Evolutionary conservation across 495 filamentous ascomycete species (phyloP), one percentile per base, ranked within the genome.

Genomic region (Neurospora sp.): DNA sequence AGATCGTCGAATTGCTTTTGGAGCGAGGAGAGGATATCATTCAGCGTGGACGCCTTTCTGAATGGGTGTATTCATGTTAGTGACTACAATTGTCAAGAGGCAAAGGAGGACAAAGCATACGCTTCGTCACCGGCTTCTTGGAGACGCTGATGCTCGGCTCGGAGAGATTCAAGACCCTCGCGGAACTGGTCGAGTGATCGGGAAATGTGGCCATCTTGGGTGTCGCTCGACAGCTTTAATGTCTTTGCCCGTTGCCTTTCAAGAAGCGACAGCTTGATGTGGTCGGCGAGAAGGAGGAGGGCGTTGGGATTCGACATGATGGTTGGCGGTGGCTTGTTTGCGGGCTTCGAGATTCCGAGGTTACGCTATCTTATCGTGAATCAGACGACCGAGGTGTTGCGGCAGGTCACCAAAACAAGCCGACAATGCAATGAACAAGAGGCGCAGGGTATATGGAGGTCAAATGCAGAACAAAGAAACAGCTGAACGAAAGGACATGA

Each of bases 241-340:
- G 91, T 91, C 72, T 92, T 90, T n/a, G 94, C 94, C 59, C 95
- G 91, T 83, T 97, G 92, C 69, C 95, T 90, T 80, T 98, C 96
- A 37, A 98, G 87, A 39, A 94, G 85, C 40, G 91, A 92, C 69
- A 93, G 86, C 78, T 93, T 92, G 85, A 94, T 89, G 81, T 94
- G 90, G 81, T 94, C 92, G 75, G 91, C 90, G 40, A 94, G 86
- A 44, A 94, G 88, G 75, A 89, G 89, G 40, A 93, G 91, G 73
- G 92, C 91, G 76, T 88, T 87, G 42, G 87, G 81, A 76, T 84
- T 88, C 72, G 85, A 83, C 87, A 88, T 88, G 71, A 11, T 38
- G 37, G 42, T 59, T 23, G 70, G n/a, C 40, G 70, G 39, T 59
- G 70, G 41, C 41, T 35, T 59, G 54, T 62, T 62, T 62, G 54